Conservation (phyloP, 2,329 filamentous ascomycete species). For the Exophiala sp. region DNA sequence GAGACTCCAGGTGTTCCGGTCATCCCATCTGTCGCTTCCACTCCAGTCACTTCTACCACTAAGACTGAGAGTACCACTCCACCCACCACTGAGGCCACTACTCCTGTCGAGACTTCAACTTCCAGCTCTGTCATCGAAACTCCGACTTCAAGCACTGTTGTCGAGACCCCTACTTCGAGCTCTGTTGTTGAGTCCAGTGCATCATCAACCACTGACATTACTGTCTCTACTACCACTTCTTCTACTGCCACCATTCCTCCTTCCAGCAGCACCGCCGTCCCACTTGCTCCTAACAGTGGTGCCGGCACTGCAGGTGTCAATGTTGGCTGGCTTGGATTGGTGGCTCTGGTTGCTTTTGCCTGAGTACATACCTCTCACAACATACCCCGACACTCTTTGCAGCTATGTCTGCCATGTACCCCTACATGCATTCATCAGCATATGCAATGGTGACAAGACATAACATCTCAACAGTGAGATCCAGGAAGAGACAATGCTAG, state of each 20-base stretch:
- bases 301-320: constrained; percentile 74
- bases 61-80: too few relatives aligned
- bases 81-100: background rate
- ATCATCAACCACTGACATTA: constrained; percentile 10
- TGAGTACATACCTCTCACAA: constrained; percentile 11
- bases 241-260: constrained; percentile 15
- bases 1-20: constrained; percentile 16
- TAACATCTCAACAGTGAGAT: constrained; percentile 13
- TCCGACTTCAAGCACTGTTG: constrained; percentile 6
- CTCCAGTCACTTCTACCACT: constrained; percentile 7
- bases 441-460: constrained; percentile 17
- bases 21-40: background rate
- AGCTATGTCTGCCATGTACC: constrained; percentile 24
- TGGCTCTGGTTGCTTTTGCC: constrained; percentile 24
- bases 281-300: constrained; percentile 39
- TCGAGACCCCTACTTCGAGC: constrained; percentile 6
- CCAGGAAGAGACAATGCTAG: constrained; percentile 9
- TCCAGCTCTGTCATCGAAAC: constrained; percentile 5
- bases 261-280: constrained; percentile 12
- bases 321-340: constrained; percentile 51
- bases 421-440: constrained; percentile 19
- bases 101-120: constrained; percentile 7
- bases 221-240: constrained; percentile 14
- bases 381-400: constrained; percentile 24
- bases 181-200: constrained; percentile 9